phyloP scores from a whole-genome alignment of 2,329 filamentous ascomycete species.

The Lasiodiplodia sp. region DNA sequence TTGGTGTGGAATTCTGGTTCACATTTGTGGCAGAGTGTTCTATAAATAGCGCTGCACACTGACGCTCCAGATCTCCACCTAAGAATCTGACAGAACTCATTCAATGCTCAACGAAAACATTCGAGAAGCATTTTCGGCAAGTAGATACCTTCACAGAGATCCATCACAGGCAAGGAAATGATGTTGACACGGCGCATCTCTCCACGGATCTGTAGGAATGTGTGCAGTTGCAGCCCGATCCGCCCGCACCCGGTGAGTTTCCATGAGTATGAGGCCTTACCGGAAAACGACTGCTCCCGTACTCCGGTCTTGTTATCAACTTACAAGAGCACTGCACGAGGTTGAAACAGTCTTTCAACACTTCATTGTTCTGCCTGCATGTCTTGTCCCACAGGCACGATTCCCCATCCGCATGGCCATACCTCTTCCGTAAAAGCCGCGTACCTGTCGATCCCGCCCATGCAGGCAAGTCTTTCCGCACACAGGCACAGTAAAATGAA shows the following conservation, averaged over 20 bases:
- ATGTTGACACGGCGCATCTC: not conserved
- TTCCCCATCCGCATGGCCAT: not conserved
- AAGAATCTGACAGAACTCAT: not conserved
- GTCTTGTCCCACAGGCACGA: not conserved
- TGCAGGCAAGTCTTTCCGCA: not conserved
- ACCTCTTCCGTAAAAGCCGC: not conserved
- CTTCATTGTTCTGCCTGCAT: not conserved
- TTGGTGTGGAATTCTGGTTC: not conserved
- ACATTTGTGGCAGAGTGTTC: not conserved
- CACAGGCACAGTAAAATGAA: not conserved
- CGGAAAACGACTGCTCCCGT: not conserved
- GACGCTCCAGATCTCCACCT: not conserved
- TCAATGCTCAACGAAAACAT: not conserved
- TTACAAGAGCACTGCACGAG: not conserved
- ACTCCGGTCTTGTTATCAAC: not conserved
- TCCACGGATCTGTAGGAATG: too few relatives aligned
- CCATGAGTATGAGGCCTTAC: not conserved
- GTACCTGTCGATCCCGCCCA: slow-evolving; percentile 12
- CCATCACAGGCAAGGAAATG: not conserved
- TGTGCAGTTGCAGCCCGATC: not conserved
- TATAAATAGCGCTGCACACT: not conserved
- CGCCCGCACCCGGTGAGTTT: not conserved
- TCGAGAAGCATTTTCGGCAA: too few relatives aligned
- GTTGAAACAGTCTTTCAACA: not conserved
- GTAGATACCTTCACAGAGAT: too few relatives aligned